Conservation (phyloP, 1,284 basidiomycete genomes). For the Filobasidium uniguttulatum region DNA sequence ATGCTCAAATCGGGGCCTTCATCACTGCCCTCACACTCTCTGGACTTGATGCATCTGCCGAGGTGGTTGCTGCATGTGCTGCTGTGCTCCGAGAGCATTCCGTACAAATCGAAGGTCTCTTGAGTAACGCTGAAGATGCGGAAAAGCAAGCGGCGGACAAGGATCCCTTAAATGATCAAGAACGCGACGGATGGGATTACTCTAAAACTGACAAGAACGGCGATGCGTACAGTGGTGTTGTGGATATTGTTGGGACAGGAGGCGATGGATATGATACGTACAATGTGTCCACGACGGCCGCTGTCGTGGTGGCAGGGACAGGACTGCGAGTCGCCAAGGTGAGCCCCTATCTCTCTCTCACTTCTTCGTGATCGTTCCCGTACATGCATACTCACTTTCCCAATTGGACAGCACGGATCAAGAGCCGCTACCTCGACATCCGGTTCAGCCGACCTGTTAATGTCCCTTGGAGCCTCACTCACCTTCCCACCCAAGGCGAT, state of each 20-base stretch:
- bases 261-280: slow-evolving; percentile 95
- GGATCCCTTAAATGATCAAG: slow-evolving; percentile 9
- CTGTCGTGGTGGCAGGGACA: slow-evolving; percentile 84
- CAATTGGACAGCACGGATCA: slow-evolving; percentile 62
- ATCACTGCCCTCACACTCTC: slow-evolving; percentile 66
- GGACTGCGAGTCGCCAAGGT: slow-evolving; percentile 90
- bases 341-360: slow-evolving; percentile 21
- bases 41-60: slow-evolving; percentile 56
- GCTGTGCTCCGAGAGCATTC: slow-evolving; percentile 55
- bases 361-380: background rate
- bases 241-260: slow-evolving; percentile 62
- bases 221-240: slow-evolving; percentile 32
- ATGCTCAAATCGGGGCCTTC: slow-evolving; percentile 57
- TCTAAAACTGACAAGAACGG: slow-evolving; percentile 31
- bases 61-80: slow-evolving; percentile 63
- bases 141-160: background rate
- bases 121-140: background rate
- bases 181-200: slow-evolving; percentile 32
- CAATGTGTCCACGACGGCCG: slow-evolving; percentile 93
- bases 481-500: slow-evolving; percentile 55
- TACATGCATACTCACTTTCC: background rate
- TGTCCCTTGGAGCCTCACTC: slow-evolving; percentile 66
- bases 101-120: slow-evolving; percentile 40
- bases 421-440: slow-evolving; percentile 88
- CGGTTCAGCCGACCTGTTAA: slow-evolving; percentile 83